Conservation (phyloP, 2,329 filamentous ascomycete genomes). For the Trichoderma koningiopsis region DNA sequence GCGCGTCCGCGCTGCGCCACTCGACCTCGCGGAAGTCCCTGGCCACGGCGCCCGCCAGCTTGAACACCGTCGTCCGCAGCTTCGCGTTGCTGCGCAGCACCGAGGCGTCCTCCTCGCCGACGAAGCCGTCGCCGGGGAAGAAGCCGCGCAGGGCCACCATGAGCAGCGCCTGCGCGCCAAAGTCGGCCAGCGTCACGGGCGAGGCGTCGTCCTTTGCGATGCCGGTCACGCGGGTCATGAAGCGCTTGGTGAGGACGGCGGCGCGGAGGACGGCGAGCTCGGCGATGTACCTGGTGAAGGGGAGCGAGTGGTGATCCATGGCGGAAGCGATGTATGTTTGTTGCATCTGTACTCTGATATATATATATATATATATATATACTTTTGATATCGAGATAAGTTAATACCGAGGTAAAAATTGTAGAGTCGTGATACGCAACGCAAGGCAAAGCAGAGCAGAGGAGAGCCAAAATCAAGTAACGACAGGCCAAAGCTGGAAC, state of each 20-base stretch:
- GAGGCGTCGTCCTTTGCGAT: slow-evolving; percentile 60
- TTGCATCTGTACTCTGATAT: background rate
- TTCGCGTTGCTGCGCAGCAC: slow-evolving; percentile 51
- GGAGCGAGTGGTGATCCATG: slow-evolving; percentile 5
- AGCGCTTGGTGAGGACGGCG: slow-evolving; percentile 57
- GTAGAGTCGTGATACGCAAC: background rate
- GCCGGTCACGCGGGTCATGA: slow-evolving; percentile 47
- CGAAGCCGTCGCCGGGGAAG: slow-evolving; percentile 59
- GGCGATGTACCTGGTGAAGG: slow-evolving; percentile 34
- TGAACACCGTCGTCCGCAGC: slow-evolving; percentile 57
- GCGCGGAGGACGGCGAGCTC: slow-evolving; percentile 56
- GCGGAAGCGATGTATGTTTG: background rate
- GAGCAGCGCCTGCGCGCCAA: slow-evolving; percentile 64
- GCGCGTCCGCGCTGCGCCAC: slow-evolving; percentile 24
- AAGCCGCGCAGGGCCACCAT: slow-evolving; percentile 56
- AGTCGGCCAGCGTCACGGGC: slow-evolving; percentile 66
- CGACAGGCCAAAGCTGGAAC: background rate
- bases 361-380: background rate
- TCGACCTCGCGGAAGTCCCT: slow-evolving; percentile 25
- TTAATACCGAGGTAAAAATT: background rate
- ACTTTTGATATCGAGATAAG: background rate
- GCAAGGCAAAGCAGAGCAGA: too few relatives aligned
- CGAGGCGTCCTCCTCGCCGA: slow-evolving; percentile 62
- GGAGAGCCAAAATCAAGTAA: background rate
- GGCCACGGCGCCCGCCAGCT: slow-evolving; percentile 47